phyloP scores from a whole-genome alignment of 805 yeast genomes.

The Clavispora carvajalis region DNA sequence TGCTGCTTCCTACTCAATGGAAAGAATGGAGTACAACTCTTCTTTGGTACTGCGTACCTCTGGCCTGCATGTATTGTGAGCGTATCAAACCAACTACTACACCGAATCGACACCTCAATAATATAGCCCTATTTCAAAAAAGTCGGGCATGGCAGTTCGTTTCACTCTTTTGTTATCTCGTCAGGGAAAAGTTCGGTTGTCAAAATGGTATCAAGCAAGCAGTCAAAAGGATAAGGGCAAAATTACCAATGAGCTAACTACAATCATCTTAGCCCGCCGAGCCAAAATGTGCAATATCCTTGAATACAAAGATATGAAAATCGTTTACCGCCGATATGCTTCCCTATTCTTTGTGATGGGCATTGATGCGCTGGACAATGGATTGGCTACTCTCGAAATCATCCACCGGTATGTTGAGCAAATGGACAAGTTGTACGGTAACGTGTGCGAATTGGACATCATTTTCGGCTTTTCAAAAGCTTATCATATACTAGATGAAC shows the following conservation, averaged over 20 bases:
- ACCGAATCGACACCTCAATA: not conserved
- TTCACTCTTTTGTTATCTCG: slow-evolving; percentile 80
- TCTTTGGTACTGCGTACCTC: too few relatives aligned
- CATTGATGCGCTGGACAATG: slow-evolving; percentile 78
- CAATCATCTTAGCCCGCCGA: slow-evolving; percentile 76
- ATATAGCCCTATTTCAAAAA: not conserved
- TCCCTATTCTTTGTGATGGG: slow-evolving; percentile 88
- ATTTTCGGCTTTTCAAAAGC: slow-evolving; percentile 95
- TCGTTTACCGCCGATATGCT: slow-evolving; percentile 90
- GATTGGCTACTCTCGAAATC: slow-evolving; percentile 75
- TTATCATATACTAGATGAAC: slow-evolving; percentile 85
- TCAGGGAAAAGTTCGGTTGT: slow-evolving; percentile 90
- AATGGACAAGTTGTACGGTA: slow-evolving; percentile 93
- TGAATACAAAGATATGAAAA: slow-evolving; percentile 78
- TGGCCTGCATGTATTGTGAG: not conserved
- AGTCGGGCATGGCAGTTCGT: slow-evolving; percentile 60
- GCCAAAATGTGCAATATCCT: slow-evolving; percentile 94
- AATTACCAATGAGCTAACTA: slow-evolving; percentile 79
- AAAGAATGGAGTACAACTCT: too few relatives aligned
- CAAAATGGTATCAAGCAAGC: slow-evolving; percentile 87
- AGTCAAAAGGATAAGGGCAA: slow-evolving; percentile 82
- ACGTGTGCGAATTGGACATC: slow-evolving; percentile 94
- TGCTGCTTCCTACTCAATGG: too few relatives aligned
- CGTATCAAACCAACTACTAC: not conserved
- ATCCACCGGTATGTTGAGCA: slow-evolving; percentile 93